Conservation (phyloP, 805 yeast genomes). For the Candida berthetii region DNA sequence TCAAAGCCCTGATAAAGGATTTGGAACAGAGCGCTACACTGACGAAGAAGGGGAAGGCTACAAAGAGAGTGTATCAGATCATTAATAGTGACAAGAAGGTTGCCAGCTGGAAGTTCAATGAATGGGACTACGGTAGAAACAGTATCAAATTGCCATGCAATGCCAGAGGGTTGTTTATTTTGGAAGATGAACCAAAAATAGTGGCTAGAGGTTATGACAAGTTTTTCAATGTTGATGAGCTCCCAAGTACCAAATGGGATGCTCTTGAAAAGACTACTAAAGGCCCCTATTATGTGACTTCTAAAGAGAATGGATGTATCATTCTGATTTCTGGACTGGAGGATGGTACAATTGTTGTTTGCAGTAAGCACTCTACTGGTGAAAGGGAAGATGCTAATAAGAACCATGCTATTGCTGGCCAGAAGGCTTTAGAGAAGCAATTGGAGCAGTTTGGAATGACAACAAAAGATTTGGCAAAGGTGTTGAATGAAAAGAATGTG, state of each 20-base stretch:
- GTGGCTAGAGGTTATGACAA: constrained; percentile 89
- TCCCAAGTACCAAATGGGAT: constrained; percentile 41
- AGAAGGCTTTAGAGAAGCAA: constrained; percentile 48
- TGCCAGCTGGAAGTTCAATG: constrained; percentile 76
- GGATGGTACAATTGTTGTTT: constrained; percentile 75
- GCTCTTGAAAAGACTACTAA: constrained; percentile 37
- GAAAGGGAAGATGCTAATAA: constrained; percentile 41
- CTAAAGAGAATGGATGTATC: constrained; percentile 93
- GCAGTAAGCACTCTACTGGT: constrained; percentile 91
- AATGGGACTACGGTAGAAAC: constrained; percentile 73
- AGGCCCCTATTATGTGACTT: constrained; percentile 79
- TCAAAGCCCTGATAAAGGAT: constrained; percentile 5
- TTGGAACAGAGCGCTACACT: constrained; percentile 9
- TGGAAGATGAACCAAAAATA: constrained; percentile 35
- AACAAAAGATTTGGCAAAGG: constrained; percentile 45
- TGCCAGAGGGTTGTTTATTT: constrained; percentile 81
- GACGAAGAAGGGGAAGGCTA: constrained; percentile 24
- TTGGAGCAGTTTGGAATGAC: constrained; percentile 34
- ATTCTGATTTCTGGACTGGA: constrained; percentile 71
- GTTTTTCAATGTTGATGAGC: constrained; percentile 80
- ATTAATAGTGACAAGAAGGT: constrained; percentile 20
- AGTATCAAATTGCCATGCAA: constrained; percentile 54
- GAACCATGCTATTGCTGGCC: constrained; percentile 77
- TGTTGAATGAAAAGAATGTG: constrained; percentile 41
- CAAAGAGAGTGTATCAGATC: constrained; percentile 20